Conservation (phyloP, 2,329 filamentous ascomycete genomes). For the Colletotrichum shisoi region DNA sequence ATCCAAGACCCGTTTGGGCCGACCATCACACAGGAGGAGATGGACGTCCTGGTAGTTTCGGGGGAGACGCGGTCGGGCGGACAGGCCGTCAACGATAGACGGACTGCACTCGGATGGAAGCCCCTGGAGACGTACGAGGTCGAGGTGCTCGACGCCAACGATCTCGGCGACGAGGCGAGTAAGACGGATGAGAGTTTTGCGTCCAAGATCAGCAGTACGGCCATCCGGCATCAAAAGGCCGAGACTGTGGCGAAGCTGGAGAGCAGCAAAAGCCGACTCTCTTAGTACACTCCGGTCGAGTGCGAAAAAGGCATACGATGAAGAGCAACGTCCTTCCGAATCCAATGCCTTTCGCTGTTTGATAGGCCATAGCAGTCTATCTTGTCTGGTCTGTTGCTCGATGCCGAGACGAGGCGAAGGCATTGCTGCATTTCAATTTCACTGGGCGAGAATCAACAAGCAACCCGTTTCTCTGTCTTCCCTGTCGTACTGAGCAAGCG, state of each 20-base stretch:
- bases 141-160: conserved; percentile 79
- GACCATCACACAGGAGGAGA: conserved; percentile 80
- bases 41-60: conserved; percentile 85
- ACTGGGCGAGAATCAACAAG: no score
- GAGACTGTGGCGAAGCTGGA: conserved; percentile 17
- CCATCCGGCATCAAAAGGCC: conserved; percentile 68
- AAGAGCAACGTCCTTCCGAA: no score
- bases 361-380: no score
- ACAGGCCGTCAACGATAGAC: conserved; percentile 83
- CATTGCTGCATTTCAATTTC: no score
- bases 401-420: no score
- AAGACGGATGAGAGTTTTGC: conserved; percentile 71
- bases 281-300: neutral
- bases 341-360: no score
- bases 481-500: neutral
- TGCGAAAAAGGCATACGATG: neutral
- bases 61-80: conserved; percentile 87
- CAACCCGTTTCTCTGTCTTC: no score
- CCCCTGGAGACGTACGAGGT: conserved; percentile 84
- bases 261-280: conserved; percentile 9
- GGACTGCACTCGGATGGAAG: conserved; percentile 77
- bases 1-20: conserved; percentile 91
- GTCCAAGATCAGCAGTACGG: conserved; percentile 90
- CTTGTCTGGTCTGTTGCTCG: no score
- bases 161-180: conserved; percentile 53